These are phyloP conservation scores for Phaeomoniella chlamydospora DNA, from an alignment of 2,329 filamentous ascomycete genomes.

Conservation along the genomic window DNA sequence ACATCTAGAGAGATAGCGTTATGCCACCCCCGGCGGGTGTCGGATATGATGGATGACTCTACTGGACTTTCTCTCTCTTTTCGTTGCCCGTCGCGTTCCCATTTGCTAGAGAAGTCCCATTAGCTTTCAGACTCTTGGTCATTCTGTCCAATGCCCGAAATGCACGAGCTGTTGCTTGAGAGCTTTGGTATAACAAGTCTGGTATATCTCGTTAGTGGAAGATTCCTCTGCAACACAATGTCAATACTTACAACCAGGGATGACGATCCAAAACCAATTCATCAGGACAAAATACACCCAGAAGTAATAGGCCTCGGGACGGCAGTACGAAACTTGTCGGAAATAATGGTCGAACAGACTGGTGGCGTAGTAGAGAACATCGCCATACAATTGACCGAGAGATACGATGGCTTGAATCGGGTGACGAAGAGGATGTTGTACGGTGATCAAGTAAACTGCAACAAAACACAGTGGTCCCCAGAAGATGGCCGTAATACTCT, in stretches of 20 bases:
- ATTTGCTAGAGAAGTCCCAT: constrained; percentile 7
- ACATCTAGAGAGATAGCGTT: too few relatives aligned
- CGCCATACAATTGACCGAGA: constrained; percentile 50
- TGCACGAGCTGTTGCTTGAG: constrained; percentile 4
- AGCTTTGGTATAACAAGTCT: constrained; percentile 7
- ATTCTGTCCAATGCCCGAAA: constrained; percentile 19
- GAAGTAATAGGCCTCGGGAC: constrained; percentile 50
- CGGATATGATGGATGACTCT: too few relatives aligned
- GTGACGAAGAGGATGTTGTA: constrained; percentile 40
- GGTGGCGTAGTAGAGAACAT: constrained; percentile 50
- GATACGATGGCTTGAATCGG: constrained; percentile 46
- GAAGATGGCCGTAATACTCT: constrained; percentile 59
- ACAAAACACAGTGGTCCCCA: constrained; percentile 50
- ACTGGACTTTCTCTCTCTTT: neutral
- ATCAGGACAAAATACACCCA: constrained; percentile 53
- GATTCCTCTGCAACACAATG: neutral
- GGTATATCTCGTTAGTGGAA: neutral
- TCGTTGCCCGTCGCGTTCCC: neutral
- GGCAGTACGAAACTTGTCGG: constrained; percentile 38
- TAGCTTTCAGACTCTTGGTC: constrained; percentile 10
- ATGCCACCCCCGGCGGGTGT: too few relatives aligned
- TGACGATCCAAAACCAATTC: constrained; percentile 53
- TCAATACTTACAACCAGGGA: constrained; percentile 38
- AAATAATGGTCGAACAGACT: constrained; percentile 45
- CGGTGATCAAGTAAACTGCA: constrained; percentile 39